These are phyloP conservation scores for Serendipita sp. DNA, from an alignment of 768 basidiomycete species.

Conservation along the genomic window DNA sequence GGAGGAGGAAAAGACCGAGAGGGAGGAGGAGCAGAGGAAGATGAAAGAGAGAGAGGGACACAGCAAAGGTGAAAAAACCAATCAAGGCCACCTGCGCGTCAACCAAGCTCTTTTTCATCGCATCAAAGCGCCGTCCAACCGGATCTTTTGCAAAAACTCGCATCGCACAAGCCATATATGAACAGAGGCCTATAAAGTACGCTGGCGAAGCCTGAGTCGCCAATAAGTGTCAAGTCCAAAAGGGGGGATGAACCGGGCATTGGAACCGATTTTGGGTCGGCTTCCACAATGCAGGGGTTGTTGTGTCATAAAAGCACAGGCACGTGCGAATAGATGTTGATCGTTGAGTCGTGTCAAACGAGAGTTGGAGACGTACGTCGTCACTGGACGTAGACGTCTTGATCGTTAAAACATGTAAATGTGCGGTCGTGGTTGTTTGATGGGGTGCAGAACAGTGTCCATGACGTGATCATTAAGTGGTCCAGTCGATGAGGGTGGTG, in stretches of 20 bases:
- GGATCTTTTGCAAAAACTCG: too few relatives aligned
- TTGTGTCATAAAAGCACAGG: background rate
- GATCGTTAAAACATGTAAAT: background rate
- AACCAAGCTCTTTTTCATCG: background rate
- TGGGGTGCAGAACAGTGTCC: background rate
- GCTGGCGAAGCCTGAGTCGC: background rate
- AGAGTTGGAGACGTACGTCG: constrained; percentile 1
- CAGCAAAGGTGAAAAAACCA: background rate
- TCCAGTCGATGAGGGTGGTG: background rate
- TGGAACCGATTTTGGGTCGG: background rate
- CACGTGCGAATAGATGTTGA: background rate
- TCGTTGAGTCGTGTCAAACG: background rate
- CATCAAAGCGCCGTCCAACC: background rate
- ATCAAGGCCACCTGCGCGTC: background rate
- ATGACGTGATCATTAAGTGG: background rate
- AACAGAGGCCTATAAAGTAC: background rate
- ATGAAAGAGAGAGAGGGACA: background rate
- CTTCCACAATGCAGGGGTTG: background rate
- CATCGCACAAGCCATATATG: background rate
- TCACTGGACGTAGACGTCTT: background rate
- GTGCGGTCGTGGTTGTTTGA: background rate
- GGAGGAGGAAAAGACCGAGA: background rate
- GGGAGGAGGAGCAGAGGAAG: background rate
- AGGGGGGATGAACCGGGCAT: background rate
- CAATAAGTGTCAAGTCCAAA: background rate